Evolutionary conservation across 192 early-diverging fungal genomes (phyloP), one percentile per base, ranked within the genome.

Genomic region (Umbelopsis isabellina): DNA sequence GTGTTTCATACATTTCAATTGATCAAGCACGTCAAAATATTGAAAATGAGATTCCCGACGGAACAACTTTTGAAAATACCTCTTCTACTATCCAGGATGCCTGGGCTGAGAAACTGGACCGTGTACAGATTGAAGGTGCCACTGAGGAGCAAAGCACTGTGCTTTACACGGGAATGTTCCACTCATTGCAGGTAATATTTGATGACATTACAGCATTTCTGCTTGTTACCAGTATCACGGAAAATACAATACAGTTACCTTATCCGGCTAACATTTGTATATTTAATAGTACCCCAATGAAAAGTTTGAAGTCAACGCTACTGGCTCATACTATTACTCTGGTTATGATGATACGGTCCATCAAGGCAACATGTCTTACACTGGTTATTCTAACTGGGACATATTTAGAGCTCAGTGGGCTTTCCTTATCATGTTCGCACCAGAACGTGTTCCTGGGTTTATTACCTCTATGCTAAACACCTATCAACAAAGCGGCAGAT

Each of bases 381-480:
- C 55, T 18, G 55, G 55, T 1, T 61, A 61, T 30, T 61, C 55
- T 16, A 61, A 27, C 10, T 61, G 55, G 55, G 55, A 61, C 16
- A 61, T 61, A 3, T 61, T 61, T 13, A 61, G 55, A 35, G 55
- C 55, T 35, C 27, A 61, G 15, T 61, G 55, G 55, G 55, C 55
- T 8, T 61, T 61, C 13, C 27, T 61, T 7, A 61, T 61, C 11
- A 37, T 61, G 30, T 61, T 61, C 30, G 55, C 55, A 7, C 55
- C 55, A 4, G 55, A 61, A 16, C 25, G 55, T 8, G 55, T 61
- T 15, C 55, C 55, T 33, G 55, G 55, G 1, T 35, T 61, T 25
- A 61, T 61, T 16, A 61, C 55, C 5, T 61, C 55, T 16, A 61
- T 61, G 55, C 55, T 61, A 2, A 25, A 61, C 8, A 61, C 55